Percentiles rank a stretch among this genome's conserved stretches.
phyloP scores from a whole-genome alignment of 345 rosid species.

The Sonneratia alba region DNA sequence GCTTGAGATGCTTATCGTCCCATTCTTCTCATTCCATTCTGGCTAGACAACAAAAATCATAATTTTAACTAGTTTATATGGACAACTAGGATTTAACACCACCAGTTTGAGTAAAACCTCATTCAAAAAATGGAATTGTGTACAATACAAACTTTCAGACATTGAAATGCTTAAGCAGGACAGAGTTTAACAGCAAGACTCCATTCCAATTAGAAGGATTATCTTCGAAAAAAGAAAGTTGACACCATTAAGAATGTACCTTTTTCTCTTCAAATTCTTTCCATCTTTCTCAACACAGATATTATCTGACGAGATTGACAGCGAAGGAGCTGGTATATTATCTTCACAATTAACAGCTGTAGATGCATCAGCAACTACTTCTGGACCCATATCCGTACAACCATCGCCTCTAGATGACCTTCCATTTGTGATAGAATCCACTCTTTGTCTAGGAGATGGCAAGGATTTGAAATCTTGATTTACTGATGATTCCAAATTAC shows the following conservation, averaged over 20 bases:
- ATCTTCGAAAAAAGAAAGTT: neutral
- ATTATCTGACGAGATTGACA: conserved; percentile 15
- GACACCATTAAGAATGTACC: conserved; percentile 19
- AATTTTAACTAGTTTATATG: neutral
- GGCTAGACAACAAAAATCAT: neutral
- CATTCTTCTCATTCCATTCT: neutral
- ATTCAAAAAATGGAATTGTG: neutral
- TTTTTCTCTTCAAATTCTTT: conserved; percentile 32
- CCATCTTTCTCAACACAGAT: conserved; percentile 23
- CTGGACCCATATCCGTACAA: conserved; percentile 22
- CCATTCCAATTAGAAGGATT: neutral
- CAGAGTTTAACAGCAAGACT: neutral
- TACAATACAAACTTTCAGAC: neutral
- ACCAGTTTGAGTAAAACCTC: neutral
- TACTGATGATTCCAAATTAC: neutral
- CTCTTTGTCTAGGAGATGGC: neutral
- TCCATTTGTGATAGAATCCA: conserved; percentile 6
- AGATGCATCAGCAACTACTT: conserved; percentile 26
- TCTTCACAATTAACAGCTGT: conserved; percentile 18
- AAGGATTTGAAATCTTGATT: conserved; percentile 1
- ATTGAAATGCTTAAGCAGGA: neutral
- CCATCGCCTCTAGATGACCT: conserved; percentile 14
- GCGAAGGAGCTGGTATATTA: conserved; percentile 15
- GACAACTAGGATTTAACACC: neutral
- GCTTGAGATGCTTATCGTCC: neutral